Evolutionary conservation across 2,329 filamentous ascomycete species (phyloP).

Genomic region (Phialemonium atrogriseum): DNA sequence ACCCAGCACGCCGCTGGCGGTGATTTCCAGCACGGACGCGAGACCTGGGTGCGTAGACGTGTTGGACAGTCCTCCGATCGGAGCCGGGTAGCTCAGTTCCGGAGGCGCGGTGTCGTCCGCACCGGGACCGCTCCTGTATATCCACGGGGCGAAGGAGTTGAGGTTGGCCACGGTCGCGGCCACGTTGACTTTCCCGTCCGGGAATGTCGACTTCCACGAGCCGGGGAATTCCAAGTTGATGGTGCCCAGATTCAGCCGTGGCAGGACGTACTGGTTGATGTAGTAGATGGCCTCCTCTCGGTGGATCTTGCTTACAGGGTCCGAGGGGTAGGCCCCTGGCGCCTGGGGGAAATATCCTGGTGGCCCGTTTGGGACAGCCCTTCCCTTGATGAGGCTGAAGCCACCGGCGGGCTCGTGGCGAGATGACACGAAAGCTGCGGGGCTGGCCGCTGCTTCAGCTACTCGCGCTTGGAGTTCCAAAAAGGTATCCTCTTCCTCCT

Average conservation of each 20-base stretch:
- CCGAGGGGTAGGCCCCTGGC: slow-evolving; percentile 37
- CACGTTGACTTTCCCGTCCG: slow-evolving; percentile 16
- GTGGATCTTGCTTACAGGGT: slow-evolving; percentile 57
- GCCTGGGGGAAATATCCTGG: slow-evolving; percentile 52
- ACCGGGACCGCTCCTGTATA: slow-evolving; percentile 39
- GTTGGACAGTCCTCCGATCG: slow-evolving; percentile 13
- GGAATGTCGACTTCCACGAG: slow-evolving; percentile 18
- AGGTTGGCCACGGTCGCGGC: slow-evolving; percentile 39
- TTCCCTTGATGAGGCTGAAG: slow-evolving; percentile 55
- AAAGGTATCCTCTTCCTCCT: slow-evolving; percentile 62
- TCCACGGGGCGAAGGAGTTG: slow-evolving; percentile 47
- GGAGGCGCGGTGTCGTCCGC: slow-evolving; percentile 25
- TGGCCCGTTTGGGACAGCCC: slow-evolving; percentile 55
- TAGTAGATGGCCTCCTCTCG: slow-evolving; percentile 59
- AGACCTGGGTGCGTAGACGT: slow-evolving; percentile 6
- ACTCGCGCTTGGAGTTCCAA: slow-evolving; percentile 58
- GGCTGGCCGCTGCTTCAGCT: slow-evolving; percentile 38
- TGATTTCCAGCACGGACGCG: slow-evolving; percentile 1
- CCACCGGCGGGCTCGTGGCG: slow-evolving; percentile 48
- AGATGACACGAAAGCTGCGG: slow-evolving; percentile 46
- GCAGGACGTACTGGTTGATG: slow-evolving; percentile 61
- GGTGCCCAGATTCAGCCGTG: slow-evolving; percentile 45
- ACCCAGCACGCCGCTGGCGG: slow-evolving; percentile 4
- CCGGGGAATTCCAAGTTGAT: slow-evolving; percentile 29
- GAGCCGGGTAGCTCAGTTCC: slow-evolving; percentile 22